These are phyloP conservation scores for Skeletonema tropicum DNA, from an alignment of 108 stramenopile genomes.

Conservation along the genomic window DNA sequence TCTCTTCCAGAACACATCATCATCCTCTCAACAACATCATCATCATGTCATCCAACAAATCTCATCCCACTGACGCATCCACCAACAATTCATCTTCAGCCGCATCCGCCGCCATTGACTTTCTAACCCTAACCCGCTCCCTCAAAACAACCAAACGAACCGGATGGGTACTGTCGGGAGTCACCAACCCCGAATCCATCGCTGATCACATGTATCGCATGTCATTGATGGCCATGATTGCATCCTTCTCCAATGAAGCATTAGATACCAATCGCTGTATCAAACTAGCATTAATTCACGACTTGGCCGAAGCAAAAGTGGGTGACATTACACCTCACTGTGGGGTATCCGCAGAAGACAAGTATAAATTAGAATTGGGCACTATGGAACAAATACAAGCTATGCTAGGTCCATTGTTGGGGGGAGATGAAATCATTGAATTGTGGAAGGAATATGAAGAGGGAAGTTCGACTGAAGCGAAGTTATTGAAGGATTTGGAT, in stretches of 20 bases:
- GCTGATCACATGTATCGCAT: constrained; percentile 86
- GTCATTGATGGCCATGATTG: constrained; percentile 70
- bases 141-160: constrained; percentile 79
- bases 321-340: constrained; percentile 88
- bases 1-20: not conserved
- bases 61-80: not conserved
- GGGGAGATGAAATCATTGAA: constrained; percentile 56
- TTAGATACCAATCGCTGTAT: constrained; percentile 63
- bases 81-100: not conserved
- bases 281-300: constrained; percentile 79
- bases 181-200: constrained; percentile 68
- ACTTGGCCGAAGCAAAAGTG: constrained; percentile 80
- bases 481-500: constrained; percentile 79
- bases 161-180: constrained; percentile 68
- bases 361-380: constrained; percentile 62
- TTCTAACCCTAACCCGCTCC: constrained; percentile 61
- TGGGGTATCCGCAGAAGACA: constrained; percentile 57
- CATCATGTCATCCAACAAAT: constrained; percentile 1
- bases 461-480: constrained; percentile 61
- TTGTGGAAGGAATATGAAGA: constrained; percentile 88
- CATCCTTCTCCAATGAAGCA: constrained; percentile 31
- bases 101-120: constrained; percentile 52
- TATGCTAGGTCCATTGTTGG: constrained; percentile 44
- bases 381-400: constrained; percentile 64
- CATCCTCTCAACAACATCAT: not conserved